Base-by-base conservation (phyloP, 176 grass and related monocot species). In the Juncus effusus region DNA sequence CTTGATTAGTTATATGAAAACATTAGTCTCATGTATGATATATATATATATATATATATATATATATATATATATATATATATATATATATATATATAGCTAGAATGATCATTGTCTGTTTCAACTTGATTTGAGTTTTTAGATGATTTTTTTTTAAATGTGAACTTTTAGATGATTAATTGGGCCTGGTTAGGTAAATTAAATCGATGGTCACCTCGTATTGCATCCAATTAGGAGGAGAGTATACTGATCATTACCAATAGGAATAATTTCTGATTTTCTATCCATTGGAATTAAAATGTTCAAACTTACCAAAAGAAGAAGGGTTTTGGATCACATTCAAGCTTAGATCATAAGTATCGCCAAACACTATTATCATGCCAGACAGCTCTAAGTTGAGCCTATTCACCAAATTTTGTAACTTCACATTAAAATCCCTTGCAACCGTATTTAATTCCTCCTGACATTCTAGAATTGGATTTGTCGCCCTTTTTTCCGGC, bases 391-490 rank as follows among this genome's bases (percentile, higher is more conserved):
- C 54, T 57, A 5, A 13, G 13, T 9, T 16, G 4, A 85, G 59
- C 0, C 8, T 44, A 0, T 13, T n/a, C 12, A 88, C 19, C 85
- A 85, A 74, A 42, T 39, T 79, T 54, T 72, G 13, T 39, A 88
- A 13, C 79, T 88, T 93, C 11, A 0, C 62, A 47, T 94, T 94
- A 50, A 70, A 88, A 1, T 79, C 77, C 76, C 67, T 65, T 4
- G 89, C 85, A 40, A 84, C 56, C 9, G 74, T 52, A 59, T 84
- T 81, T 16, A 44, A 13, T 47, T 47, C 44, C 44, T 9, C 44
- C 44, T 47, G 4, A 9, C 44, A 47, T 47, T 47, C 44, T 47
- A 9, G 44, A 47, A 9, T 5, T 47, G 44, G 44, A 7, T 45
- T 59, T 6, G 42, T 73, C 16, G 42, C 10, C 35, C 69, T 16